Conservation (phyloP, 2,329 filamentous ascomycete genomes). For the Pyricularia grisea region DNA sequence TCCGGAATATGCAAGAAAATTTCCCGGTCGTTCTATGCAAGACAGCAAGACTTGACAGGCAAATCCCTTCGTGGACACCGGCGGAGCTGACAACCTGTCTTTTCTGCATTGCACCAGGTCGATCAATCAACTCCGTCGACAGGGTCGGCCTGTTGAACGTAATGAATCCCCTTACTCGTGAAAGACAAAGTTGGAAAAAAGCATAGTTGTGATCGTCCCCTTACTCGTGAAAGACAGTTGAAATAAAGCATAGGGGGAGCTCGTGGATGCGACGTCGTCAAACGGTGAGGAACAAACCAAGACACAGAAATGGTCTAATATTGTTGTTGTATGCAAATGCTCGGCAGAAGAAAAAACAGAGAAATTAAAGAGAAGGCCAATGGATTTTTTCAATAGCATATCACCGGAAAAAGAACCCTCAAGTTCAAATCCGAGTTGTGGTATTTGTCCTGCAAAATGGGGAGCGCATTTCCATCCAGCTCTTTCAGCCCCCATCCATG, state of each 20-base stretch:
- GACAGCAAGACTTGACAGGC: not conserved
- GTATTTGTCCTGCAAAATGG: not conserved
- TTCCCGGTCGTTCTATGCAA: not conserved
- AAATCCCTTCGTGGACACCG: not conserved
- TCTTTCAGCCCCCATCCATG: not conserved
- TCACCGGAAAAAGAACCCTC: not conserved
- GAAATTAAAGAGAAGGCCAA: not conserved
- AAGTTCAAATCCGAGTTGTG: not conserved
- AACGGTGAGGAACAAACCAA: not conserved
- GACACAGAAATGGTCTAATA: not conserved
- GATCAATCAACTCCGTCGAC: not conserved
- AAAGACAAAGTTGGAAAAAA: not conserved
- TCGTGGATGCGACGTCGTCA: not conserved
- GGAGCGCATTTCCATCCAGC: not conserved
- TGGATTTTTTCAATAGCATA: not conserved
- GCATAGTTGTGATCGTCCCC: too few relatives aligned
- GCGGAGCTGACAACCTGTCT: not conserved
- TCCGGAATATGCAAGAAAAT: too few relatives aligned
- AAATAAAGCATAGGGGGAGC: not conserved
- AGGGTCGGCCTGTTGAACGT: not conserved
- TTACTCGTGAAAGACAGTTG: not conserved
- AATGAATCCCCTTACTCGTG: not conserved
- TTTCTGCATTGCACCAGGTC: not conserved
- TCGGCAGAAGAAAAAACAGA: not conserved
- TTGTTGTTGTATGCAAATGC: not conserved